phyloP scores from a whole-genome alignment of 768 basidiomycete species.

The Daedaleopsis sinensis region DNA sequence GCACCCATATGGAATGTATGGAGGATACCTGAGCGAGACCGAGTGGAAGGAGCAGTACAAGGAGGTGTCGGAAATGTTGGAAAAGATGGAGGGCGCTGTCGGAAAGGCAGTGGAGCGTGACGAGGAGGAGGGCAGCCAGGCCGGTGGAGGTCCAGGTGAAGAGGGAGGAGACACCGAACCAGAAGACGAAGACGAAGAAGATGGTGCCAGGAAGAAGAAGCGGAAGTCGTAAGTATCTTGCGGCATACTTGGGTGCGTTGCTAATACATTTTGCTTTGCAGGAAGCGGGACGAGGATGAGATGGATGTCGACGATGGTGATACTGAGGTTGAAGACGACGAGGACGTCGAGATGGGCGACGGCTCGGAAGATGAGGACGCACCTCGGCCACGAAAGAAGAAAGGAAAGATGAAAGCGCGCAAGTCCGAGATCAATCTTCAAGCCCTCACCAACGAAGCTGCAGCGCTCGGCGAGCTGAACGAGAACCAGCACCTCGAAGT shows the following conservation, averaged over 20 bases:
- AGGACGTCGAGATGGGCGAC: conserved; percentile 36
- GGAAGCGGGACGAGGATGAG: conserved; percentile 43
- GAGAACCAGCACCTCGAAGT: conserved; percentile 66
- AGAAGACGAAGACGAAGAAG: conserved; percentile 17
- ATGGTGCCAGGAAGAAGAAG: conserved; percentile 26
- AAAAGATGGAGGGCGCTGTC: conserved; percentile 67
- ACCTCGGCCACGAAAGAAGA: conserved; percentile 24
- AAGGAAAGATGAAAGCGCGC: conserved; percentile 51
- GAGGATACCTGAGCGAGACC: conserved; percentile 71
- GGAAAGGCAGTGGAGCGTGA: conserved; percentile 60
- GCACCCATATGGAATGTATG: conserved; percentile 90
- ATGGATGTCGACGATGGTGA: conserved; percentile 50
- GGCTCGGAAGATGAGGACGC: conserved; percentile 37
- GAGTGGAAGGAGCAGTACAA: conserved; percentile 79
- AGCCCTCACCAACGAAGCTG: conserved; percentile 70
- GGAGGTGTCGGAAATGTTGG: conserved; percentile 61
- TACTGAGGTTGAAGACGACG: conserved; percentile 40
- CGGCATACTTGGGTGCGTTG: no score
- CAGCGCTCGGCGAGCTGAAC: conserved; percentile 68
- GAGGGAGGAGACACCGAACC: conserved; percentile 31
- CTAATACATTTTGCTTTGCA: not conserved
- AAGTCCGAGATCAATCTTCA: conserved; percentile 75
- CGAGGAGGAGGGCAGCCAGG: conserved; percentile 32
- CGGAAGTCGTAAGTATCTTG: conserved; percentile 15
- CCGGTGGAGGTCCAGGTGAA: conserved; percentile 11